Conservation (phyloP, 257 asterid species). For the Plantago ovata region DNA sequence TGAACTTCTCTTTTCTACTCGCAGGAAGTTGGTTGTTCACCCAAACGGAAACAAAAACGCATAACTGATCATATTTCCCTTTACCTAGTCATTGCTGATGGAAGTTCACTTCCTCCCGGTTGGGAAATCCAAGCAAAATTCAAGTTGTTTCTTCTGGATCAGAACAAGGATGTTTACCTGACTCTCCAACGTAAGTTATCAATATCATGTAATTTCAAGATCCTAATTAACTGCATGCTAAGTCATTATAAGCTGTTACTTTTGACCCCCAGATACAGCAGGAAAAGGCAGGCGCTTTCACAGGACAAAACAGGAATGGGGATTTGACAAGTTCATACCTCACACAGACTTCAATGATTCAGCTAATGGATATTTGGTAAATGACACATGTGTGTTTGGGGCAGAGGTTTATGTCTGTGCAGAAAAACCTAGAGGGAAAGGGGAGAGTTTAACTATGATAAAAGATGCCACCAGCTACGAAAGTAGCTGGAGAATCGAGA, state of each 20-base stretch:
- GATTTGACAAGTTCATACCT: conserved; percentile 54
- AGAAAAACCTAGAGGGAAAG: conserved; percentile 37
- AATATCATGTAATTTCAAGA: conserved; percentile 3
- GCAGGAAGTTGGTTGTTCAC: conserved; percentile 60
- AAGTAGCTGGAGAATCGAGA: conserved; percentile 37
- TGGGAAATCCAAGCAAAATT: conserved; percentile 55
- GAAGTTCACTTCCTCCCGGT: conserved; percentile 29
- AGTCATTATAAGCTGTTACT: not conserved
- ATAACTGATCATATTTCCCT: conserved; percentile 47
- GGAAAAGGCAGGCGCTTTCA: conserved; percentile 53
- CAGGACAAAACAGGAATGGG: conserved; percentile 47
- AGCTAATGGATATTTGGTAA: conserved; percentile 47
- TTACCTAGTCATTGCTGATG: conserved; percentile 41
- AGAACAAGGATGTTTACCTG: conserved; percentile 50
- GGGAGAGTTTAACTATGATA: conserved; percentile 50
- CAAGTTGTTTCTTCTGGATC: conserved; percentile 56
- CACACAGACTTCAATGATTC: conserved; percentile 40
- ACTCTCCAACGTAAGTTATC: conserved; percentile 39
- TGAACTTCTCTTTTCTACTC: not conserved
- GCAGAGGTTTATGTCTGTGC: conserved; percentile 52
- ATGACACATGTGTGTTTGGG: conserved; percentile 57
- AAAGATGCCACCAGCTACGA: conserved; percentile 46
- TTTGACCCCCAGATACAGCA: conserved; percentile 22
- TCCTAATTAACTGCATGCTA: not conserved
- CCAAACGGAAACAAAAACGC: conserved; percentile 63